Conservation (phyloP, 2,329 filamentous ascomycete species). For the Hymenoscyphus albidus region DNA sequence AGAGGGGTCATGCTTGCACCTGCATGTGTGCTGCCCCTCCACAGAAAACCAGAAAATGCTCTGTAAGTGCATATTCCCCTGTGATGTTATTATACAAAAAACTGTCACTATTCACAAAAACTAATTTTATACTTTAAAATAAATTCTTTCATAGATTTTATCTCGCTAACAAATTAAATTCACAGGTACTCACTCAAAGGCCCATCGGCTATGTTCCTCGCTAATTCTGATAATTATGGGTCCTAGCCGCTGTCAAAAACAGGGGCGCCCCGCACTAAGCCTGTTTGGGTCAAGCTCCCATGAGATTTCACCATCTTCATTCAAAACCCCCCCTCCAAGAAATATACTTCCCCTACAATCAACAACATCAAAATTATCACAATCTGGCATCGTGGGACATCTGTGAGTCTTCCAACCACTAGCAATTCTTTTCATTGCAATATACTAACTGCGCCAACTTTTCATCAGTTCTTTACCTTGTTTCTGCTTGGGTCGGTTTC, state of each 20-base stretch:
- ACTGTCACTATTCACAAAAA: background rate
- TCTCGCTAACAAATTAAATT: background rate
- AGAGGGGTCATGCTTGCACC: background rate
- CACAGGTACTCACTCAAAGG: background rate
- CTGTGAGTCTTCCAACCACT: background rate
- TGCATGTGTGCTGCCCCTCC: background rate
- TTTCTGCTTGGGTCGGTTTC: background rate
- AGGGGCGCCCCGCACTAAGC: background rate
- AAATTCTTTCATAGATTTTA: background rate
- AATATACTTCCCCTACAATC: background rate
- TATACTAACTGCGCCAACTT: background rate
- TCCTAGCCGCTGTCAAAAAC: background rate
- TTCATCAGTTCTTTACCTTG: background rate
- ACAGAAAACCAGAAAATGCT: no score
- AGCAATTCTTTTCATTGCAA: background rate
- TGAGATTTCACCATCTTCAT: constrained; percentile 2
- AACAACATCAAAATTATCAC: background rate
- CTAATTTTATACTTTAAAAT: background rate
- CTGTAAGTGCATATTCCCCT: no score
- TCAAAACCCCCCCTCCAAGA: background rate
- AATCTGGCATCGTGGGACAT: background rate
- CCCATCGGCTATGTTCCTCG: background rate
- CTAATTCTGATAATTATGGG: background rate
- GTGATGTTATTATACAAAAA: background rate
- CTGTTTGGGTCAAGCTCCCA: background rate